A percentile compares a stretch with the other conserved stretches of the same genome.
Conservation (phyloP, 148 eudicot genomes). For the Heliosperma pusillum region DNA sequence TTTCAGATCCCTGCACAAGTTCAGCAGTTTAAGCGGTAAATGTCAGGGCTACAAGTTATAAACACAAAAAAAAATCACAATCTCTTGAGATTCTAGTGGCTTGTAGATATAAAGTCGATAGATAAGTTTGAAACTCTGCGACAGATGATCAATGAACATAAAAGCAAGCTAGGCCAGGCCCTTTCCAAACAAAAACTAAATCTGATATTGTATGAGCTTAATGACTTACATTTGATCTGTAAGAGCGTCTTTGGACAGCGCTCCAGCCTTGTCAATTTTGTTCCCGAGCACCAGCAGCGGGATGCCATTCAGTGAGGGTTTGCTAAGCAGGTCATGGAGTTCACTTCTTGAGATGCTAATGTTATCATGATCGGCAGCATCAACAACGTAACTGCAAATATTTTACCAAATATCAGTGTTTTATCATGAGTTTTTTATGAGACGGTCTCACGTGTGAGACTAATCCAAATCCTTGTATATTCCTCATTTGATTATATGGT, state of each 20-base stretch:
- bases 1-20: conserved; percentile 68
- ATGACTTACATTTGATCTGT: conserved; percentile 83
- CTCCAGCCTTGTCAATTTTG: conserved; percentile 84
- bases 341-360: conserved; percentile 81
- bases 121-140: neutral
- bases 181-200: too few relatives aligned
- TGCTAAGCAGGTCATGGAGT: conserved; percentile 88
- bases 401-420: neutral
- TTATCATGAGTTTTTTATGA: neutral
- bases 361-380: conserved; percentile 95
- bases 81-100: neutral
- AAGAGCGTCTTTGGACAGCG: conserved; percentile 70
- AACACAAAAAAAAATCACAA: neutral
- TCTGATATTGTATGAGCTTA: neutral
- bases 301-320: conserved; percentile 77
- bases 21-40: neutral
- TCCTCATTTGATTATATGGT: neutral
- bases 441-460: too few relatives aligned
- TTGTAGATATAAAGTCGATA: neutral
- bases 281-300: conserved; percentile 95
- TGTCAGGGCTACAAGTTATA: neutral
- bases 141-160: conserved; percentile 13
- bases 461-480: neutral
- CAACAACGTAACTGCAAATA: conserved; percentile 85
- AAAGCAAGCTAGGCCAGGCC: neutral